Evolutionary conservation across 2,329 filamentous ascomycete species (phyloP).

Genomic region (Alternaria infectoria): DNA sequence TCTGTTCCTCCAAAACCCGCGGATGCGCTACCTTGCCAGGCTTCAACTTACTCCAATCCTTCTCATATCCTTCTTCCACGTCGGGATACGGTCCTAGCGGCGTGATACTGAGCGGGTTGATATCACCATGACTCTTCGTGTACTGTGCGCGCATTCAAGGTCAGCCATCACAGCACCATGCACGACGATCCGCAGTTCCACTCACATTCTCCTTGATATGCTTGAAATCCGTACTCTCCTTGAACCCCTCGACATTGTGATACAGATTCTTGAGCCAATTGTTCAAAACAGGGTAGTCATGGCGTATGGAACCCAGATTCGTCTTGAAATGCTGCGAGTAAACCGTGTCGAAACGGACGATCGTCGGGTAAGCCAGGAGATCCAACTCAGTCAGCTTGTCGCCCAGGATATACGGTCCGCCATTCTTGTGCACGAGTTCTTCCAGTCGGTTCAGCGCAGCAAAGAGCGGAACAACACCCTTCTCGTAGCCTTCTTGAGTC

Average conservation of each 20-base stretch:
- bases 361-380: constrained; percentile 62
- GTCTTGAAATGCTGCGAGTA: constrained; percentile 73
- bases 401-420: constrained; percentile 65
- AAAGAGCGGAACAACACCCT: constrained; percentile 62
- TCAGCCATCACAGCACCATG: background rate
- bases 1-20: constrained; percentile 37
- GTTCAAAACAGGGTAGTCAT: constrained; percentile 65
- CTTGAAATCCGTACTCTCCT: constrained; percentile 66
- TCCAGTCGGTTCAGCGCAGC: constrained; percentile 66
- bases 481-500: constrained; percentile 63
- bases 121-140: constrained; percentile 64
- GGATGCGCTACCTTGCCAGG: constrained; percentile 57
- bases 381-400: constrained; percentile 65
- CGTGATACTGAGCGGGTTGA: constrained; percentile 69
- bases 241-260: constrained; percentile 62
- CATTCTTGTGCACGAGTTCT: constrained; percentile 52
- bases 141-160: constrained; percentile 45
- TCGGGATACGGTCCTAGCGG: constrained; percentile 66
- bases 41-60: constrained; percentile 56
- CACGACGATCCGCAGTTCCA: background rate
- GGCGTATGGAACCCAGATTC: constrained; percentile 66
- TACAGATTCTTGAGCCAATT: constrained; percentile 68
- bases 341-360: constrained; percentile 65
- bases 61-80: constrained; percentile 60
- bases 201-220: constrained; percentile 71